Percentiles rank a stretch among this genome's conserved stretches.
Conservation (phyloP, 768 basidiomycete species). For the Suillus tomentosus region DNA sequence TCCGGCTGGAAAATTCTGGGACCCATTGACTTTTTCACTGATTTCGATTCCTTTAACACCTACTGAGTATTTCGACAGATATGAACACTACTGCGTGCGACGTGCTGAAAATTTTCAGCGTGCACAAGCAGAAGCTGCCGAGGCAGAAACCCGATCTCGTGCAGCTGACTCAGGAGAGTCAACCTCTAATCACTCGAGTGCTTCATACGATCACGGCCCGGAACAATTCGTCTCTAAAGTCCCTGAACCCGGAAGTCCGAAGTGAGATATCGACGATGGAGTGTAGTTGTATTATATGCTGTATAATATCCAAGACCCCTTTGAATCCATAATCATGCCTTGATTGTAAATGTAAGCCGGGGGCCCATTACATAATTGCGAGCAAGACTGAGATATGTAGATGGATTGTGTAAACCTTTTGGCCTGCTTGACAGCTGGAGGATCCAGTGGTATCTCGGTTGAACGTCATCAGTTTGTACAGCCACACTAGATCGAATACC, state of each 20-base stretch:
- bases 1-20: neutral
- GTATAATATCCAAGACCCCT: neutral
- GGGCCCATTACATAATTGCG: neutral
- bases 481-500: neutral
- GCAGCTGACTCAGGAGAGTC: neutral
- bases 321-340: neutral
- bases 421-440: neutral
- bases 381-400: neutral
- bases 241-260: slow-evolving; percentile 21
- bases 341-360: neutral
- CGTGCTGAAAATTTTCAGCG: neutral
- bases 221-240: neutral
- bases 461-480: neutral
- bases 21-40: neutral
- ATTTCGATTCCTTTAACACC: neutral
- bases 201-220: neutral
- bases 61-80: neutral
- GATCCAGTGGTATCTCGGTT: neutral
- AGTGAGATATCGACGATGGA: slow-evolving; percentile 24
- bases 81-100: neutral
- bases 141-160: neutral
- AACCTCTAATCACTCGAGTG: neutral
- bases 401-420: neutral
- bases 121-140: neutral
- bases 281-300: neutral